Evolutionary conservation across 2,329 filamentous ascomycete species (phyloP).

Genomic region (Hypoxylon sp.): DNA sequence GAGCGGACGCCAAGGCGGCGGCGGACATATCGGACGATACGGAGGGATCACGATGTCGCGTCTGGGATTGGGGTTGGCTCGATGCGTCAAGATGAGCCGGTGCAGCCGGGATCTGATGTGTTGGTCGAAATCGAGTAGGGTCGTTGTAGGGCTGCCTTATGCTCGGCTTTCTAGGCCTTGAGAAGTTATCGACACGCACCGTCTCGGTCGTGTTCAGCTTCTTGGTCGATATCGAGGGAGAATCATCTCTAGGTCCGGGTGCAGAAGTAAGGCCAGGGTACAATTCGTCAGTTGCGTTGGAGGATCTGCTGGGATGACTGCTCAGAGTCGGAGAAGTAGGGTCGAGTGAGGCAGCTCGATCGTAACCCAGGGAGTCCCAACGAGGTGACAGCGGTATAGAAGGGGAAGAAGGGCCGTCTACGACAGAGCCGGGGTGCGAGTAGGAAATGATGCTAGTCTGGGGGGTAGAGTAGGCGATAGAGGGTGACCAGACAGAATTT

Average conservation of each 20-base stretch:
- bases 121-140: conserved; percentile 44
- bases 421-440: conserved; percentile 22
- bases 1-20: conserved; percentile 55
- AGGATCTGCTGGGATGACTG: conserved; percentile 31
- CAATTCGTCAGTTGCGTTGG: conserved; percentile 32
- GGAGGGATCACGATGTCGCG: conserved; percentile 56
- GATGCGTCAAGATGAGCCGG: conserved; percentile 34
- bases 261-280: conserved; percentile 35
- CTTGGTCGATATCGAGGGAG: conserved; percentile 35
- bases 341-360: conserved; percentile 35
- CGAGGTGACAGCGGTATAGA: conserved; percentile 47
- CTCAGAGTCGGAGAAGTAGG: conserved; percentile 36
- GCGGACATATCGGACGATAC: conserved; percentile 57
- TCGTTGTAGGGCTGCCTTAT: conserved; percentile 54
- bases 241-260: conserved; percentile 40
- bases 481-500: conserved; percentile 25
- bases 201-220: conserved; percentile 45
- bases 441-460: conserved; percentile 27
- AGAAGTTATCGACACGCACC: conserved; percentile 63
- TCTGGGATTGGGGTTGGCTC: conserved; percentile 48
- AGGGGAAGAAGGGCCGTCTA: conserved; percentile 26
- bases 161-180: conserved; percentile 64
- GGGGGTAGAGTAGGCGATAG: conserved; percentile 23
- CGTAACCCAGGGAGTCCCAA: conserved; percentile 56
- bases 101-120: conserved; percentile 40